Percentiles rank a stretch among this genome's conserved stretches.
Evolutionary conservation across 768 basidiomycete species (phyloP).

Genomic region (Tricholoma saponaceum): DNA sequence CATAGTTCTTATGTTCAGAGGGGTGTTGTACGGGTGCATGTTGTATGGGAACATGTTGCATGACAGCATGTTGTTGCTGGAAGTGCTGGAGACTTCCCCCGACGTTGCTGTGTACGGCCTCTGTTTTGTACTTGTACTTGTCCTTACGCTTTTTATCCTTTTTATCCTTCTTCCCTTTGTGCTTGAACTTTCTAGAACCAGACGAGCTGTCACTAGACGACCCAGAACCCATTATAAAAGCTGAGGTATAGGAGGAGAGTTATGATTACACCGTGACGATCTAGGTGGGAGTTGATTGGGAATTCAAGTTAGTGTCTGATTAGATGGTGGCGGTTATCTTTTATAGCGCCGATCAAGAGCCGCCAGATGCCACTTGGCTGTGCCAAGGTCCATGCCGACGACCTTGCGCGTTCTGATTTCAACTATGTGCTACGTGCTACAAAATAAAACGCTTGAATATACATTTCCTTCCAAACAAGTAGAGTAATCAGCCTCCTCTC

Average conservation of each 20-base stretch:
- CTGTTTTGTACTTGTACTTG: slow-evolving; percentile 3
- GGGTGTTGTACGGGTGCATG: background rate
- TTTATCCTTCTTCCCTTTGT: slow-evolving; percentile 24
- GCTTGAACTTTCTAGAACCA: slow-evolving; percentile 9
- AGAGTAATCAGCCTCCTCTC: slow-evolving; percentile 1
- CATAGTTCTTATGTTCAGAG: slow-evolving; percentile 1
- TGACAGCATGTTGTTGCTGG: slow-evolving; percentile 7
- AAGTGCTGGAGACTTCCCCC: background rate
- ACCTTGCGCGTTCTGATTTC: too few relatives aligned
- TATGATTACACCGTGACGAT: background rate
- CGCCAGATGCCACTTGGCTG: too few relatives aligned
- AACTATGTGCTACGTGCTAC: background rate
- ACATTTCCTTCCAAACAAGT: background rate
- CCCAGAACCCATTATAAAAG: background rate
- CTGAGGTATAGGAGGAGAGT: background rate
- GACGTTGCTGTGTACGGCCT: background rate
- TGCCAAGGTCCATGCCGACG: background rate
- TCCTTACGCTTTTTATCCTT: slow-evolving; percentile 14
- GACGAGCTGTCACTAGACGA: background rate
- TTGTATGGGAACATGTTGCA: background rate
- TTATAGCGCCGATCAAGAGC: too few relatives aligned
- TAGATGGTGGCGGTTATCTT: too few relatives aligned
- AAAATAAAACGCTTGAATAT: background rate
- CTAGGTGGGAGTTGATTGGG: background rate
- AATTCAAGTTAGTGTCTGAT: background rate